These are phyloP conservation scores for Isatis lusitanica DNA, from an alignment of 441 rosid genomes.

Conservation along the genomic window DNA sequence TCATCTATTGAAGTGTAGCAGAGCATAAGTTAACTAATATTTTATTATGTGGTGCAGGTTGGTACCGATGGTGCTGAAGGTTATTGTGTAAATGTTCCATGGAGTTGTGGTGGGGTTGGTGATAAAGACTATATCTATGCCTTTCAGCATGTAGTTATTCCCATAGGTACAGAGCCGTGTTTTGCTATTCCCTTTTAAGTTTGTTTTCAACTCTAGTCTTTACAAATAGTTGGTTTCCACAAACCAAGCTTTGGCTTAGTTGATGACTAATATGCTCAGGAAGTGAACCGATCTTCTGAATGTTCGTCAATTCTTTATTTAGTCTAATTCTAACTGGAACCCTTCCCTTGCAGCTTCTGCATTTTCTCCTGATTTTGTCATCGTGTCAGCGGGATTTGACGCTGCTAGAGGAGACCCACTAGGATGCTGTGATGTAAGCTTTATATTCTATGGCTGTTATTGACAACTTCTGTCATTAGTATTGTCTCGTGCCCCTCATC, in stretches of 20 bases:
- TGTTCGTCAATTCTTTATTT: conserved; percentile 14
- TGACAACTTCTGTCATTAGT: conserved; percentile 6
- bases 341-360: conserved; percentile 67
- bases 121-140: conserved; percentile 92
- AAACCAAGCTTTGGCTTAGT: conserved; percentile 9
- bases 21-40: conserved; percentile 11
- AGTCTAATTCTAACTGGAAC: conserved; percentile 24
- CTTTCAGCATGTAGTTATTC: conserved; percentile 83
- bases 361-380: conserved; percentile 90
- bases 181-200: conserved; percentile 12
- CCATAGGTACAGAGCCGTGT: conserved; percentile 68
- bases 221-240: not conserved
- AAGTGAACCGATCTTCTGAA: conserved; percentile 19
- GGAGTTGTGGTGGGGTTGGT: conserved; percentile 93
- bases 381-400: conserved; percentile 98
- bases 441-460: not conserved
- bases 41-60: conserved; percentile 47
- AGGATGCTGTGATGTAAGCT: conserved; percentile 93
- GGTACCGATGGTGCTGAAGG: conserved; percentile 93
- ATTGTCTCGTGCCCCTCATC: not conserved
- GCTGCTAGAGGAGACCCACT: conserved; percentile 98
- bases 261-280: conserved; percentile 13
- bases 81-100: conserved; percentile 88
- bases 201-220: not conserved
- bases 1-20: not conserved